phyloP scores from a whole-genome alignment of 2,329 filamentous ascomycete species.

The Knufia petricola region DNA sequence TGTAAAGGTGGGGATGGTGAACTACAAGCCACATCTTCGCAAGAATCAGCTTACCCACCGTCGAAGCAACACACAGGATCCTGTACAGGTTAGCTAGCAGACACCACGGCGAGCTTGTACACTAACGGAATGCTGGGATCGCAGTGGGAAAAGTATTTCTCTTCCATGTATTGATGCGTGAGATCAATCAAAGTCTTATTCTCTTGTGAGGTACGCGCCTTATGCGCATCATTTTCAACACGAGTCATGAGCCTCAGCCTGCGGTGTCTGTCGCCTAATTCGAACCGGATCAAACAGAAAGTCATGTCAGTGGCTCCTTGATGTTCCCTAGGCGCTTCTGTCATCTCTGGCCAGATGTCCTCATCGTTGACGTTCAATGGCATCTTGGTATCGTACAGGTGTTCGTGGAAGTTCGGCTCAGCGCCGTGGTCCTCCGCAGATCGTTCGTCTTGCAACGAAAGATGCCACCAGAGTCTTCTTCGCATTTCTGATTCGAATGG shows the following conservation, averaged over 20 bases:
- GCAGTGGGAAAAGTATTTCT: slow-evolving; percentile 46
- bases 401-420: slow-evolving; percentile 49
- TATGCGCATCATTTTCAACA: background rate
- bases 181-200: slow-evolving; percentile 42
- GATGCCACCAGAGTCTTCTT: slow-evolving; percentile 30
- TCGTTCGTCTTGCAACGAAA: slow-evolving; percentile 47
- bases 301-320: slow-evolving; percentile 47
- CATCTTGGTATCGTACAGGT: slow-evolving; percentile 49
- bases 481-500: slow-evolving; percentile 42
- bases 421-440: slow-evolving; percentile 55
- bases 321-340: slow-evolving; percentile 39
- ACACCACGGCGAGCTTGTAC: background rate
- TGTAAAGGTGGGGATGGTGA: slow-evolving; percentile 57
- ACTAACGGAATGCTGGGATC: slow-evolving; percentile 37
- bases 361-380: slow-evolving; percentile 42
- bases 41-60: slow-evolving; percentile 60
- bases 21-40: slow-evolving; percentile 70
- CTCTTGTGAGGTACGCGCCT: slow-evolving; percentile 24
- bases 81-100: slow-evolving; percentile 2
- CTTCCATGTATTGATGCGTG: slow-evolving; percentile 45
- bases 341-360: slow-evolving; percentile 41
- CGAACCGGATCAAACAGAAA: slow-evolving; percentile 43
- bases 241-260: background rate
- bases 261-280: slow-evolving; percentile 34
- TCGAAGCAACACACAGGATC: slow-evolving; percentile 59